Percentiles rank a stretch among this genome's conserved stretches.
Evolutionary conservation across 164 flowering plant species (phyloP).

Genomic region (Stephania japonica): DNA sequence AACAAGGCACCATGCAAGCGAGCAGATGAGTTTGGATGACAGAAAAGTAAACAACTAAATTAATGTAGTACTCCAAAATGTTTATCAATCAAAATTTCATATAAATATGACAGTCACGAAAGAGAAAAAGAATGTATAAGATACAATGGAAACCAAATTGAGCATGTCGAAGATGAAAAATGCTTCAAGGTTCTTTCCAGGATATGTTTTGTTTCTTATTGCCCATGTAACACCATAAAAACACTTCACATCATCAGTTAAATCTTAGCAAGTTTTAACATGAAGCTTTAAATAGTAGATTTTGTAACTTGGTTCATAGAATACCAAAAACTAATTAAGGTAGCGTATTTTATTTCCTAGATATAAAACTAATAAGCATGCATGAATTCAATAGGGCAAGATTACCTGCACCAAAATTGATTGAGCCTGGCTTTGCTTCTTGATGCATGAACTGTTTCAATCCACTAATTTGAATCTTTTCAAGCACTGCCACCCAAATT

Average conservation of each 20-base stretch:
- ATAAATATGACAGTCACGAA: not conserved
- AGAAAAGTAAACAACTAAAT: too few species aligned
- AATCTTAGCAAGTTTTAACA: not conserved
- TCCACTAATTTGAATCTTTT: conserved; percentile 42
- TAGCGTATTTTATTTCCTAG: not conserved
- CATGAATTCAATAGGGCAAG: not conserved
- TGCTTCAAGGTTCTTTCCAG: not conserved
- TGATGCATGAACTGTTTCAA: conserved; percentile 65
- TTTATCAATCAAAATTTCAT: too few species aligned
- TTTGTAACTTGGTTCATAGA: not conserved
- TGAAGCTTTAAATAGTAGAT: not conserved
- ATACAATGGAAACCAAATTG: not conserved
- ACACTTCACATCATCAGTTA: not conserved
- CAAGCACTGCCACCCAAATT: conserved; percentile 75
- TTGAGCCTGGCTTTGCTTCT: conserved; percentile 79
- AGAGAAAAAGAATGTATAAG: not conserved
- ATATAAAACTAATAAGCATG: not conserved
- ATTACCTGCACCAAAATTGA: conserved; percentile 84
- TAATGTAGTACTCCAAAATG: too few species aligned
- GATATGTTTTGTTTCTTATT: not conserved
- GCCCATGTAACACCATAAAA: not conserved
- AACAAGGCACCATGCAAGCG: not conserved
- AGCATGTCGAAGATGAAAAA: conserved; percentile 4
- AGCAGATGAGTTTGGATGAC: too few species aligned
- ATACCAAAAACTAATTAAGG: not conserved